These are phyloP conservation scores for Penicillium digitatum DNA, from an alignment of 2,329 filamentous ascomycete species.

Conservation along the genomic window DNA sequence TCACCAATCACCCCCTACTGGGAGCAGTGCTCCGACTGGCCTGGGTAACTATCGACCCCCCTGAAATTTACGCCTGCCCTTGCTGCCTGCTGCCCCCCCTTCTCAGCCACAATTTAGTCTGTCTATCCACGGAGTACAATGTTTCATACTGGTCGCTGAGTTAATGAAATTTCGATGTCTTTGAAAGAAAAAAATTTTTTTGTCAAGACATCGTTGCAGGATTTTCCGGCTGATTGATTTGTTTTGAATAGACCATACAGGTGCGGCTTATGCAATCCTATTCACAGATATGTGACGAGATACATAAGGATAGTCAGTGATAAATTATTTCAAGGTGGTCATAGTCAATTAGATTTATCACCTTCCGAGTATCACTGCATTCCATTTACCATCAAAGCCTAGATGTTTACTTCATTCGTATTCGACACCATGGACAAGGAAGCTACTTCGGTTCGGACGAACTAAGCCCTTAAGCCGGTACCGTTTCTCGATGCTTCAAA, in stretches of 20 bases:
- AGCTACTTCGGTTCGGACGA: neutral
- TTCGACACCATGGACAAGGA: no score
- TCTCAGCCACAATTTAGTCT: neutral
- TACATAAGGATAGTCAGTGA: neutral
- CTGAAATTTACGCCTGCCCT: neutral
- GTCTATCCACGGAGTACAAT: conserved; percentile 20
- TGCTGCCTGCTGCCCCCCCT: no score
- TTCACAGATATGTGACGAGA: neutral
- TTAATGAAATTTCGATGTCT: neutral
- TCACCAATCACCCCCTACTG: neutral
- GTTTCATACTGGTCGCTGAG: conserved; percentile 19
- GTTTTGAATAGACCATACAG: neutral
- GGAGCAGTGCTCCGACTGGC: conserved; percentile 4
- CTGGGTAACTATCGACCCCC: neutral
- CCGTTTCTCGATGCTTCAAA: neutral
- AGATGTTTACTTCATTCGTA: neutral
- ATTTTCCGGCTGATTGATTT: neutral
- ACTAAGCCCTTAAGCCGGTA: neutral
- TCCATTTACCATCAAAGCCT: neutral
- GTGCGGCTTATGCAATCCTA: neutral
- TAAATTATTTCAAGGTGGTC: neutral
- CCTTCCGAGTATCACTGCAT: no score
- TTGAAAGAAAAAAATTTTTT: no score
- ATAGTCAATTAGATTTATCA: neutral
- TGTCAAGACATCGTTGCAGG: neutral